Percentiles rank a stretch among this genome's conserved stretches.
Evolutionary conservation across 2,329 filamentous ascomycete genomes (phyloP).

Genomic region (Lizonia empirigonia): DNA sequence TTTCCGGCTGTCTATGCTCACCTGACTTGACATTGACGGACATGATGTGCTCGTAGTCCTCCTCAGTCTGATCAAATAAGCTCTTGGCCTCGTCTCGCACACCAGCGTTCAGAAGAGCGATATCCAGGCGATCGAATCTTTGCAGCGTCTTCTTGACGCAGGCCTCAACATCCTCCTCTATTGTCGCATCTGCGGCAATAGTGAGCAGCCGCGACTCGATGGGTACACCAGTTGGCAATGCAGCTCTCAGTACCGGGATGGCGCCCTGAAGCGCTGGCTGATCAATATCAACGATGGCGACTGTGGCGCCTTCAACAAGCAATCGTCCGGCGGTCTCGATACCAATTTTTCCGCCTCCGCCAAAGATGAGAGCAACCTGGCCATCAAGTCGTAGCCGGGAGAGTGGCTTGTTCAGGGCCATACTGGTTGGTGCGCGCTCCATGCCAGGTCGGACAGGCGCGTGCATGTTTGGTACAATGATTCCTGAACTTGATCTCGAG

Average conservation of each 20-base stretch:
- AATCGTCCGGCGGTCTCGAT: conserved; percentile 46
- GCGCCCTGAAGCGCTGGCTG: conserved; percentile 33
- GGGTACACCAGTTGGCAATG: conserved; percentile 33
- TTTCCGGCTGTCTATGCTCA: conserved; percentile 19
- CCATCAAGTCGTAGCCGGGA: conserved; percentile 39
- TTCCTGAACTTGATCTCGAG: conserved; percentile 21
- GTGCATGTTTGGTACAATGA: conserved; percentile 34
- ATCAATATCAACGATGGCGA: conserved; percentile 46
- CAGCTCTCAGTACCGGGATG: conserved; percentile 32
- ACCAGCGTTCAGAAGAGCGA: conserved; percentile 37
- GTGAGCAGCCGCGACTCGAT: conserved; percentile 37
- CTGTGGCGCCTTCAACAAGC: conserved; percentile 46
- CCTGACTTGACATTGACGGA: conserved; percentile 47
- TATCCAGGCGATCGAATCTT: conserved; percentile 37
- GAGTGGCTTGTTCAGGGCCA: conserved; percentile 34
- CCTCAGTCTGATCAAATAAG: conserved; percentile 46
- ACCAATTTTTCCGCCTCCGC: conserved; percentile 41
- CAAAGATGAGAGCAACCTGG: conserved; percentile 43
- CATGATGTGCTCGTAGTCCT: conserved; percentile 47
- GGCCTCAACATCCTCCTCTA: conserved; percentile 78
- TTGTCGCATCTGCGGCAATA: conserved; percentile 45
- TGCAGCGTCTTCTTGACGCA: conserved; percentile 63
- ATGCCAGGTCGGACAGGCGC: conserved; percentile 31
- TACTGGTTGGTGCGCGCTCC: conserved; percentile 35
- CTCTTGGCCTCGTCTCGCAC: conserved; percentile 36